Evolutionary conservation across 495 filamentous ascomycete species (phyloP).

Genomic region (Tetracladium setigerum): DNA sequence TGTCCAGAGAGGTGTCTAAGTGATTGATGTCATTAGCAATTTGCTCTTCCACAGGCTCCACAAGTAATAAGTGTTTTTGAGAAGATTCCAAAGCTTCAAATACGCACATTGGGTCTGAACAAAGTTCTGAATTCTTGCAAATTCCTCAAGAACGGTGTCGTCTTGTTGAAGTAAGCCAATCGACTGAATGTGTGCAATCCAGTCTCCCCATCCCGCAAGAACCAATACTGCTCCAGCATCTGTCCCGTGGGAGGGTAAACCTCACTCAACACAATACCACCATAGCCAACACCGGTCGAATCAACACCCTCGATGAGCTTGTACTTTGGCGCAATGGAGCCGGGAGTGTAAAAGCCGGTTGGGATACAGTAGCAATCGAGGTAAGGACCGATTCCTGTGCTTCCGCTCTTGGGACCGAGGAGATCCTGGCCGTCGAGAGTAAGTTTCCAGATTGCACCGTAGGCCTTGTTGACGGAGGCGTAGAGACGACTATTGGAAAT

Average conservation of each 20-base stretch:
- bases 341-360: slow-evolving; percentile 44
- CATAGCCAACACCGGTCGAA: slow-evolving; percentile 36
- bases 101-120: slow-evolving; percentile 37
- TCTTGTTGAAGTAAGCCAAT: slow-evolving; percentile 43
- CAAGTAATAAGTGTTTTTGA: no score
- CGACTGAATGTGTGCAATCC: slow-evolving; percentile 48
- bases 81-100: no score
- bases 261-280: slow-evolving; percentile 43
- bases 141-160: slow-evolving; percentile 43
- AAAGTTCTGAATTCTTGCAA: slow-evolving; percentile 49
- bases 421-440: slow-evolving; percentile 43
- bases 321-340: slow-evolving; percentile 35
- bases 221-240: slow-evolving; percentile 50
- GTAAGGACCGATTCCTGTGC: slow-evolving; percentile 42
- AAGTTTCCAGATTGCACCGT: slow-evolving; percentile 33
- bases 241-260: slow-evolving; percentile 44
- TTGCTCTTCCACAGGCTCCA: no score
- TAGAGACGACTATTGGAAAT: slow-evolving; percentile 41
- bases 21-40: no score
- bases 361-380: slow-evolving; percentile 53
- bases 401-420: slow-evolving; percentile 26
- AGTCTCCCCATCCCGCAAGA: slow-evolving; percentile 46
- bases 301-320: slow-evolving; percentile 42
- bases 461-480: slow-evolving; percentile 35
- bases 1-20: slow-evolving; percentile 40